Conservation (phyloP, 305 asterid species). For the Solanum chacoense region DNA sequence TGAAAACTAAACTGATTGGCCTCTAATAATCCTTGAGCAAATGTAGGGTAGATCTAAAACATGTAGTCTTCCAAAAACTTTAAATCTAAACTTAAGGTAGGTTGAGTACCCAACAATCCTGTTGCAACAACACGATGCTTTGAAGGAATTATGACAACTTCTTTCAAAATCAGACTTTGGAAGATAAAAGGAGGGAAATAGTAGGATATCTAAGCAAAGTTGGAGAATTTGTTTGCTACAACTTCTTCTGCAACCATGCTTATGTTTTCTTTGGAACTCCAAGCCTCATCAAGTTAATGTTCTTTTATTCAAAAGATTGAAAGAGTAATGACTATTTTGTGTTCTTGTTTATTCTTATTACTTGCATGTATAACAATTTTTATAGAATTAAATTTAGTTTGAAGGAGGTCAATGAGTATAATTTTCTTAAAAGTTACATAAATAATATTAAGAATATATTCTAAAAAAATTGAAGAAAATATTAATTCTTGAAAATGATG, state of each 20-base stretch:
- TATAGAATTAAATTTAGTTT: not conserved
- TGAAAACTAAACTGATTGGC: not conserved
- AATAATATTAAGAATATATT: not conserved
- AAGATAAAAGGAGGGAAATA: not conserved
- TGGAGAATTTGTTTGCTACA: not conserved
- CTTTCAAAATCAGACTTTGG: not conserved
- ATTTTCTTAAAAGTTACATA: not conserved
- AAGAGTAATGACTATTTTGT: not conserved
- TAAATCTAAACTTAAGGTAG: not conserved
- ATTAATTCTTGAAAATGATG: not conserved
- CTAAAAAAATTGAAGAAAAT: not conserved
- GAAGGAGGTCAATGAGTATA: not conserved
- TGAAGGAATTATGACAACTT: not conserved
- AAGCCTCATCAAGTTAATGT: not conserved
- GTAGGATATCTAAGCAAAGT: not conserved
- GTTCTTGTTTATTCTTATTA: not conserved
- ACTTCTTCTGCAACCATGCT: not conserved
- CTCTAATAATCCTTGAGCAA: not conserved
- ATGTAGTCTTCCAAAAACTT: not conserved
- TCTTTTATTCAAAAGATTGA: not conserved
- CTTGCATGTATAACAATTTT: not conserved
- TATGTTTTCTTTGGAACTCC: not conserved
- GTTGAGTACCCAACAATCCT: not conserved
- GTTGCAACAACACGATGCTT: not conserved
- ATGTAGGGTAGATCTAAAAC: not conserved